Base-by-base conservation (phyloP, 345 rosid genomes). In the Bruguiera gymnorhiza region DNA sequence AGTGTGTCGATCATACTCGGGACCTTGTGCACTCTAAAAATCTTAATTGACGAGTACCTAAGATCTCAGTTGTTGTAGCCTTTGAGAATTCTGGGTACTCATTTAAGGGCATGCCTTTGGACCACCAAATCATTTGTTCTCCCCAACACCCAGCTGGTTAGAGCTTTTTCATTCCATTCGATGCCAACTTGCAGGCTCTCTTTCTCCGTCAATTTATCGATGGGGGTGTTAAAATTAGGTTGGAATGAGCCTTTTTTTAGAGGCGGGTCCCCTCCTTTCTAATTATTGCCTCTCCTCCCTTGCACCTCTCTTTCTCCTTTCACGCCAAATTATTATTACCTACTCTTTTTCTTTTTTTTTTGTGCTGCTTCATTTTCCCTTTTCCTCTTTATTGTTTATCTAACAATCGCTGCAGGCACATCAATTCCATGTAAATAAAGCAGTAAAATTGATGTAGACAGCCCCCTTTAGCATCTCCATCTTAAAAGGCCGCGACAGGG, bases 151-250 rank as follows among this genome's bases (percentile, higher is more conserved):
- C 55, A 43, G 61, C 39, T 32, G 68, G 67, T 51, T 63, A 54
- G 54, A 52, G 56, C 19, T 24, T 48, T 70, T 39, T 34, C 55
- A 34, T 29, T 46, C 36, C 43, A 62, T 70, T 60, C 18, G 29
- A 55, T 43, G 16, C 48, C 48, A 43, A 11, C 16, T 43, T 43
- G 19, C 20, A 31, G 53, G 39, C 23, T 65, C n/a, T 34, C 55
- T 48, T 53, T 73, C 65, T 53, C 68, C 69, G 60, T 36, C 23
- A 21, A 50, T 31, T 63, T 63, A 70, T 68, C 34, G 55, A 70
- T 43, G 68, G 69, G 66, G 39, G 72, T 67, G 73, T 70, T 52
- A 76, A 73, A 79, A 76, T 62, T 64, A 56, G 70, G 71, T 8
- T 74, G 74, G 56, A 62, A 75, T 59, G 43, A 18, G 68, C 64